These are phyloP conservation scores for Pseudonectria foliicola DNA, from an alignment of 2,329 filamentous ascomycete species.

Conservation along the genomic window DNA sequence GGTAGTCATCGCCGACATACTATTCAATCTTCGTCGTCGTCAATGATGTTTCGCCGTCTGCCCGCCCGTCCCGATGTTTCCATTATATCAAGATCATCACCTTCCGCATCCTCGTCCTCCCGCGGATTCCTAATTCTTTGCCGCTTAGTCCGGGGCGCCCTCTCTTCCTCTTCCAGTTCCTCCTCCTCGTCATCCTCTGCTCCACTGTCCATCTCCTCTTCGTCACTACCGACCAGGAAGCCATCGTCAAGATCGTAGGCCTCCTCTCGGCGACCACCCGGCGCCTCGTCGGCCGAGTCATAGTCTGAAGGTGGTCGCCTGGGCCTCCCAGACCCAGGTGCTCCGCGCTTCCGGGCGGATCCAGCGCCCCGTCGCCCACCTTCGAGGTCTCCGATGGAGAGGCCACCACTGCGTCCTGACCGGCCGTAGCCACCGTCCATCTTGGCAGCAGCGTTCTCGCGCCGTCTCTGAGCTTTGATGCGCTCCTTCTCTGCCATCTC, in stretches of 20 bases:
- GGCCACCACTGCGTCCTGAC: conserved; percentile 43
- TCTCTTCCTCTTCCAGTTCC: conserved; percentile 43
- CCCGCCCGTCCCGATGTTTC: conserved; percentile 35
- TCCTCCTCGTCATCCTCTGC: conserved; percentile 59
- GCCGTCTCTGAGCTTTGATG: conserved; percentile 56
- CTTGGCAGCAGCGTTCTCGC: conserved; percentile 60
- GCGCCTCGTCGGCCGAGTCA: conserved; percentile 69
- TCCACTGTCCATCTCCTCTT: conserved; percentile 56
- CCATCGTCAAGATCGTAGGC: conserved; percentile 76
- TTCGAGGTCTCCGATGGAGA: conserved; percentile 65
- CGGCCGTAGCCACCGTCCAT: conserved; percentile 51
- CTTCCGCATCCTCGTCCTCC: conserved; percentile 45
- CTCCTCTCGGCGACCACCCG: conserved; percentile 56
- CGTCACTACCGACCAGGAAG: conserved; percentile 69
- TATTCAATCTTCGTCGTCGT: conserved; percentile 51
- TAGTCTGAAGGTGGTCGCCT: conserved; percentile 57
- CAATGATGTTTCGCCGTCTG: conserved; percentile 50
- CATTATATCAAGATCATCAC: conserved; percentile 42
- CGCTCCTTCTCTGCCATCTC: conserved; percentile 70
- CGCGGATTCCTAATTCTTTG: conserved; percentile 45
- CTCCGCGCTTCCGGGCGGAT: conserved; percentile 46
- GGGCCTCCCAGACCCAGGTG: conserved; percentile 40
- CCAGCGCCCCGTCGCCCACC: conserved; percentile 44
- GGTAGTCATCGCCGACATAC: conserved; percentile 4
- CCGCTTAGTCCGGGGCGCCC: conserved; percentile 39